Conservation (phyloP, 352 stramenopile species). For the Pythium aquatile region DNA sequence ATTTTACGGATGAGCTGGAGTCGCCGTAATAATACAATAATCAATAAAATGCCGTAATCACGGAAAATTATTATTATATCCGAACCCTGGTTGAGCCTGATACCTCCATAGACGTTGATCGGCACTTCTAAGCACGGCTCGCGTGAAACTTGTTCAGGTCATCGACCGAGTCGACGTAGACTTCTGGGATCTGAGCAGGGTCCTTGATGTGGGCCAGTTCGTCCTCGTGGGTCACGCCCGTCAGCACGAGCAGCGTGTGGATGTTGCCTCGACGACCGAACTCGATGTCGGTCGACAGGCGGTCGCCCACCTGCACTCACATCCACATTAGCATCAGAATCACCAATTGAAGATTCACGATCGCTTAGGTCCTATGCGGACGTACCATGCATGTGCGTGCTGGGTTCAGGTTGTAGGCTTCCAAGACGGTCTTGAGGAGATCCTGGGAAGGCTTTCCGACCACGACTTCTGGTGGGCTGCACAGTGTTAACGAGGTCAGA, state of each 20-base stretch:
- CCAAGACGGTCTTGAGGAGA: conserved; percentile 73
- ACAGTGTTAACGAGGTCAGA: background rate
- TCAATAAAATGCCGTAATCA: too few relatives aligned
- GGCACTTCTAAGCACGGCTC: conserved; percentile 17
- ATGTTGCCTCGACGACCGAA: conserved; percentile 72
- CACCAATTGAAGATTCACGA: background rate
- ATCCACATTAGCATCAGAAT: background rate
- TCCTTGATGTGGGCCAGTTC: conserved; percentile 57
- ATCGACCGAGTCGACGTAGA: conserved; percentile 71
- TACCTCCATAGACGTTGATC: too few relatives aligned
- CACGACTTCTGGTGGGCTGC: conserved; percentile 63
- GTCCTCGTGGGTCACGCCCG: conserved; percentile 58
- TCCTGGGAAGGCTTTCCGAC: conserved; percentile 85
- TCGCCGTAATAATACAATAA: too few relatives aligned
- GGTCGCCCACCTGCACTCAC: conserved; percentile 63
- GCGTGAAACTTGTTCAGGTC: conserved; percentile 67
- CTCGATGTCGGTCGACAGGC: conserved; percentile 81
- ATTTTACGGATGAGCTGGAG: too few relatives aligned
- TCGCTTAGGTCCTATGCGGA: background rate
- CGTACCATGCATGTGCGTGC: conserved; percentile 75
- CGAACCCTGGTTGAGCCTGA: too few relatives aligned
- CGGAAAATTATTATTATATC: too few relatives aligned
- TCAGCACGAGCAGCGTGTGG: conserved; percentile 75
- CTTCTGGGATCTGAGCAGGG: conserved; percentile 52
- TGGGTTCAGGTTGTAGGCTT: conserved; percentile 65